These are phyloP conservation scores for Rhodotorula sp. DNA, from an alignment of 1,284 basidiomycete species.

Conservation along the genomic window DNA sequence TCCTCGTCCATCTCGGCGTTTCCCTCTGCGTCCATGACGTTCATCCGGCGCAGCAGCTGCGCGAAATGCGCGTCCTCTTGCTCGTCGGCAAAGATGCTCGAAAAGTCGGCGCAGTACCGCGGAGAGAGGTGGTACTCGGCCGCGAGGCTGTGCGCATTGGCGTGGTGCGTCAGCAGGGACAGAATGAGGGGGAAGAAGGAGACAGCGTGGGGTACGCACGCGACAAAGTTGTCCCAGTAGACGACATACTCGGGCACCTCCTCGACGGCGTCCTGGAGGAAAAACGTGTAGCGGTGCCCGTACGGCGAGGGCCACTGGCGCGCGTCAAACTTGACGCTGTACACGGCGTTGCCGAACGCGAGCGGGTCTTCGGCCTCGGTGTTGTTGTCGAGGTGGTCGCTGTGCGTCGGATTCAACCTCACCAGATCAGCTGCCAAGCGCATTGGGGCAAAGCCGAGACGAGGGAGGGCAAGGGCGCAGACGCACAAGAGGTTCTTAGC, in stretches of 20 bases:
- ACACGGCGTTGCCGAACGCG: conserved; percentile 87
- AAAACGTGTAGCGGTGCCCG: conserved; percentile 93
- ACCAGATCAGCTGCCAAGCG: neutral
- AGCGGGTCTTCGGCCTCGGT: conserved; percentile 55
- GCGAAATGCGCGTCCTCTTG: conserved; percentile 73
- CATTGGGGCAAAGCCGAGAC: neutral
- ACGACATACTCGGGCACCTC: conserved; percentile 97
- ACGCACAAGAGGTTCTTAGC: conserved; percentile 75
- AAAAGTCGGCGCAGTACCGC: conserved; percentile 83
- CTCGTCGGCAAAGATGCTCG: conserved; percentile 78
- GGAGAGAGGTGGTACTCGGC: conserved; percentile 74
- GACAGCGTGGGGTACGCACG: conserved; percentile 57
- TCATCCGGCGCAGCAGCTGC: conserved; percentile 79
- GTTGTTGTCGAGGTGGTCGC: conserved; percentile 50
- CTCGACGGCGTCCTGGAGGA: conserved; percentile 89
- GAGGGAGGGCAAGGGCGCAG: neutral
- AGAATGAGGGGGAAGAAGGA: conserved; percentile 21
- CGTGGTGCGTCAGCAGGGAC: neutral
- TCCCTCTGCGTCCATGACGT: conserved; percentile 77
- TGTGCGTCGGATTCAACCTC: too few relatives aligned
- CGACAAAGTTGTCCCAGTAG: conserved; percentile 85
- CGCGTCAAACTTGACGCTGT: conserved; percentile 79
- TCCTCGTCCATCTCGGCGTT: conserved; percentile 86
- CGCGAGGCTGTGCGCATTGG: conserved; percentile 65
- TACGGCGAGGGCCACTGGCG: conserved; percentile 49